These are phyloP conservation scores for Aquilaria sinensis DNA, from an alignment of 345 rosid genomes.

Conservation along the genomic window DNA sequence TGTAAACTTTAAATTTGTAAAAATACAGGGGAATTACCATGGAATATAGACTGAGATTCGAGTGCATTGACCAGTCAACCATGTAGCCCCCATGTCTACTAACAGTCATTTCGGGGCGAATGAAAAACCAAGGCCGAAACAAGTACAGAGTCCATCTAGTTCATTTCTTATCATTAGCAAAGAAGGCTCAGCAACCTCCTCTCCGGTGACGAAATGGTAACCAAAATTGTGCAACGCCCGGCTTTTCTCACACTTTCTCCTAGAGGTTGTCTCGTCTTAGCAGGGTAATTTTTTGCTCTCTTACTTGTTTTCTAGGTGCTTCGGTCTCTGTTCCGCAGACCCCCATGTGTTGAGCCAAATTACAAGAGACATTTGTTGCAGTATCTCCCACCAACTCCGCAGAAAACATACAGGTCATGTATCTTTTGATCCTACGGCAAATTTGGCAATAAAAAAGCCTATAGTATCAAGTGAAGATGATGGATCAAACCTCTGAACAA, in stretches of 20 bases:
- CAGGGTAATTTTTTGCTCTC: too few relatives aligned
- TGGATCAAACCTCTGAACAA: slow-evolving; percentile 93
- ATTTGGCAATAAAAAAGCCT: slow-evolving; percentile 95
- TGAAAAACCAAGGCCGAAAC: not conserved
- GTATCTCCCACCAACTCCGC: not conserved
- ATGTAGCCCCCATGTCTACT: too few relatives aligned
- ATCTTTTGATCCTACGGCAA: slow-evolving; percentile 46
- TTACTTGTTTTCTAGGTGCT: too few relatives aligned
- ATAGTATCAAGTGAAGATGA: slow-evolving; percentile 84
- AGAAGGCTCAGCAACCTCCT: not conserved
- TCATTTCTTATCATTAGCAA: too few relatives aligned
- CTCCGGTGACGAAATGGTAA: not conserved
- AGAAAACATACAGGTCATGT: slow-evolving; percentile 4
- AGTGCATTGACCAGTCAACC: too few relatives aligned
- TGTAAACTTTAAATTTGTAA: too few relatives aligned
- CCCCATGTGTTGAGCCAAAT: too few relatives aligned
- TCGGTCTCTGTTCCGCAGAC: too few relatives aligned
- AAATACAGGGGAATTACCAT: too few relatives aligned
- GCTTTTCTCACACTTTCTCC: not conserved
- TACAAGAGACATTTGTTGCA: too few relatives aligned
- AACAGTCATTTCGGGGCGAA: too few relatives aligned
- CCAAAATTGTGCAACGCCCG: not conserved
- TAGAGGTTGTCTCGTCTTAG: not conserved
- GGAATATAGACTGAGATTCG: too few relatives aligned
- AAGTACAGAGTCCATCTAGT: not conserved